Evolutionary conservation across 129 eudicot species (phyloP), one percentile per base, ranked within the genome.

Genomic region (Erigeron canadensis): DNA sequence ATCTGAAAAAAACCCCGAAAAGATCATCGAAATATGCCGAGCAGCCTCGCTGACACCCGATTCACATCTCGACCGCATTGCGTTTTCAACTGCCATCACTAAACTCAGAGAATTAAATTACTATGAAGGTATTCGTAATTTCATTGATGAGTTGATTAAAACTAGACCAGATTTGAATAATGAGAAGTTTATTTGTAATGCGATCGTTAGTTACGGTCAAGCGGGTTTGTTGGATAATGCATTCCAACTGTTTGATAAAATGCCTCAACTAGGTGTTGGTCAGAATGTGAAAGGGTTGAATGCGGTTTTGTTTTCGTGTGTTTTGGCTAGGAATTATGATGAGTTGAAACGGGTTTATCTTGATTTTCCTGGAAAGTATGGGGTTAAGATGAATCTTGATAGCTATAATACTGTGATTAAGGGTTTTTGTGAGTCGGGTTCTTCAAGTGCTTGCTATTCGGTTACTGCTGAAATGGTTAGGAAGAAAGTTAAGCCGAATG

Each of bases 31-130:
- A 10, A 89, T 93, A 72, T 93, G 89, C 82, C 84, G 86, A 10
- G 94, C 96, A 55, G 91, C 98, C 37, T 71, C 95, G 4, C 85
- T 93, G 2, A 84, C 93, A 10, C 96, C 98, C 8, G 90, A 80
- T 1, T 73, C 87, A 8, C 97, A 87, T 59, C 87, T 85, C 83
- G 95, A 94, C 41, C 96, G 98, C 17, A 15, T 87, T 34, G 87
- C 89, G 72, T 87, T 82, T 70, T 82, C 98, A 19, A 59, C 58
- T 65, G 98, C 97, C 46, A 75, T 94, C 10, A 55, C 84, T 19
- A 87, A 86, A 70, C 96, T 94, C 50, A 80, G 80, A 7, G 81
- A 77, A 12, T 72, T 73, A 6, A 84, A 84, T 63, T 83, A 85
- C 72, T 85, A 61, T 57, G 75, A 84, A 48, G 88, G 88, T 19